Conservation (phyloP, 306 rosid species). For the Mimosa pudica region DNA sequence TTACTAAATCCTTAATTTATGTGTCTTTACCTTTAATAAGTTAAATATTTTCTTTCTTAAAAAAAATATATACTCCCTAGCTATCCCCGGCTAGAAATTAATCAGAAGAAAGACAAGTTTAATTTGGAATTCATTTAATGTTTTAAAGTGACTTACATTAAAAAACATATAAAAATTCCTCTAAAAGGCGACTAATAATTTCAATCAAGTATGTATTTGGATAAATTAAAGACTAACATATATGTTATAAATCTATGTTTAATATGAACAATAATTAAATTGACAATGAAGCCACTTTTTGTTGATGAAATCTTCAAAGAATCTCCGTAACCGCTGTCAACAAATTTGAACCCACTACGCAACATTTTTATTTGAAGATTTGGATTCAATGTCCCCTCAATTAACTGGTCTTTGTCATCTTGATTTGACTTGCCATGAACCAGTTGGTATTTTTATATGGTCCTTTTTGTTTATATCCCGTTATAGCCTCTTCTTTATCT, state of each 20-base stretch:
- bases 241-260: not conserved
- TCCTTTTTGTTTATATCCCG: not conserved
- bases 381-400: not conserved
- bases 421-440: constrained; percentile 12
- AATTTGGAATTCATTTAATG: no score
- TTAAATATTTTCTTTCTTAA: no score
- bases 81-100: no score
- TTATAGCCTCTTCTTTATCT: not conserved
- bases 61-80: no score
- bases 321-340: constrained; percentile 13
- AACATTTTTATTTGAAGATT: constrained; percentile 10
- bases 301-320: not conserved
- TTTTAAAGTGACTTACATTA: no score
- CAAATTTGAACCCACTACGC: constrained; percentile 31
- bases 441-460: not conserved
- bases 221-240: no score
- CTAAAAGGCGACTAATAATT: no score
- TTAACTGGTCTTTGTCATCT: constrained; percentile 1
- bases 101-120: no score
- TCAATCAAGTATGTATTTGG: not conserved
- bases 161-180: no score
- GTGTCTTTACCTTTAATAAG: no score
- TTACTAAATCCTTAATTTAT: no score
- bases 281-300: not conserved
- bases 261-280: not conserved